Conservation (phyloP, 768 basidiomycete species). For the Boletellus ananas region DNA sequence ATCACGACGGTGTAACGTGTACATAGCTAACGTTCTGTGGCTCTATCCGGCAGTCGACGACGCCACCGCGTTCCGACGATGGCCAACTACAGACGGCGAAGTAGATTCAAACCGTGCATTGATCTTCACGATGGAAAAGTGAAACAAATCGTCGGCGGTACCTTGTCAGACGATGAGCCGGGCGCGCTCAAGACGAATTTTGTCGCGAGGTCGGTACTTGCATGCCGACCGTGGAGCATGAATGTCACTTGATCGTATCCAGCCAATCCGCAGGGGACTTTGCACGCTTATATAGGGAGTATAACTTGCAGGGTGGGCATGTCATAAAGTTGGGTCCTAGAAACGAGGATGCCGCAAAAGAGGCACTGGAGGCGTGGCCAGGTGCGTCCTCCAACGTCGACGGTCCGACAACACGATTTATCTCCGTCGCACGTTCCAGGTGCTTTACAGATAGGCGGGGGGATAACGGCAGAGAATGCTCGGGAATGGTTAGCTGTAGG, state of each 20-base stretch:
- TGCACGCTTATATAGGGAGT: slow-evolving; percentile 67
- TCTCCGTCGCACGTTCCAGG: slow-evolving; percentile 36
- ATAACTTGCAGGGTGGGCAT: slow-evolving; percentile 81
- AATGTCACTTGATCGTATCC: slow-evolving; percentile 10
- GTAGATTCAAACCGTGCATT: slow-evolving; percentile 87
- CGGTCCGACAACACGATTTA: not conserved
- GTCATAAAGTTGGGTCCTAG: slow-evolving; percentile 92
- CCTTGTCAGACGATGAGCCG: slow-evolving; percentile 67
- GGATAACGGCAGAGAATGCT: slow-evolving; percentile 81
- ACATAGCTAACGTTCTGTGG: too few relatives aligned
- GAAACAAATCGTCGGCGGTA: slow-evolving; percentile 97
- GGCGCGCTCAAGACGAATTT: slow-evolving; percentile 80
- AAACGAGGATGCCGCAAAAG: slow-evolving; percentile 85
- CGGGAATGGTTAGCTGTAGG: slow-evolving; percentile 81
- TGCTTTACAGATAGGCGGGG: slow-evolving; percentile 89
- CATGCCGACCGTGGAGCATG: not conserved
- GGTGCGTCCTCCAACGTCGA: slow-evolving; percentile 37
- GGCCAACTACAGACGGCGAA: slow-evolving; percentile 28
- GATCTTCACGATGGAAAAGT: slow-evolving; percentile 95
- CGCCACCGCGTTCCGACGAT: slow-evolving; percentile 3
- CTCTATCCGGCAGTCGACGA: not conserved
- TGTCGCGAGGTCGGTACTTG: slow-evolving; percentile 61
- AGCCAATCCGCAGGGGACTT: slow-evolving; percentile 80
- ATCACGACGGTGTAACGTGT: slow-evolving; percentile 5
- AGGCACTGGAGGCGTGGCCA: slow-evolving; percentile 83